Evolutionary conservation across 352 stramenopile genomes (phyloP).

Genomic region (Phytophthora megakarya): DNA sequence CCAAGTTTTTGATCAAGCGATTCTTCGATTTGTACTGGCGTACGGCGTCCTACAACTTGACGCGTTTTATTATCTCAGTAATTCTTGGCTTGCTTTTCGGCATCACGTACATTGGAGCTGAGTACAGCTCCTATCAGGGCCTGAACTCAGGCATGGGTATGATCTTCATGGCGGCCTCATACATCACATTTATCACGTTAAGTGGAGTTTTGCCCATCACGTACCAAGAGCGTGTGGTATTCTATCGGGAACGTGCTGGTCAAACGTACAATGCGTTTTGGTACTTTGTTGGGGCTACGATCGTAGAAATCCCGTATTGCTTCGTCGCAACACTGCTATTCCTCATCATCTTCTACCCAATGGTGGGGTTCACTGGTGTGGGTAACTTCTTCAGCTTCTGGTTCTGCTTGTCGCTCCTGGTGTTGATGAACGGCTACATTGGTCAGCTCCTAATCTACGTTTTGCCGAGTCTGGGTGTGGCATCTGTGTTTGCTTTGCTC

Average conservation of each 20-base stretch:
- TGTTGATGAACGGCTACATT: constrained; percentile 17
- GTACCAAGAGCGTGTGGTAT: constrained; percentile 4
- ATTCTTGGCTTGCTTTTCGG: constrained; percentile 15
- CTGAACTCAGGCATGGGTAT: constrained; percentile 16
- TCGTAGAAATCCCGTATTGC: constrained; percentile 18
- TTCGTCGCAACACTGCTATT: constrained; percentile 6
- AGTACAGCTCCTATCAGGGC: constrained; percentile 18
- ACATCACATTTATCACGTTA: constrained; percentile 21
- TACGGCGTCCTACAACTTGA: constrained; percentile 20
- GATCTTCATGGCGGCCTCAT: constrained; percentile 16
- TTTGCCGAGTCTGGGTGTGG: constrained; percentile 11
- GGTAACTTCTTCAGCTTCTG: constrained; percentile 21
- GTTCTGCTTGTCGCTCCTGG: constrained; percentile 15
- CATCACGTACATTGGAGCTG: constrained; percentile 6
- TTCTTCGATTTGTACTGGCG: constrained; percentile 23
- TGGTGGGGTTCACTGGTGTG: constrained; percentile 18
- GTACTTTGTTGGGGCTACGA: constrained; percentile 8
- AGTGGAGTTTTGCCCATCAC: constrained; percentile 7
- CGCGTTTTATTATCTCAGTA: constrained; percentile 10
- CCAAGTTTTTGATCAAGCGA: constrained; percentile 12
- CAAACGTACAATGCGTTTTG: constrained; percentile 17
- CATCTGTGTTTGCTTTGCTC: background rate
- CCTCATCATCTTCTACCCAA: constrained; percentile 14
- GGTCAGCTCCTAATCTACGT: constrained; percentile 16
- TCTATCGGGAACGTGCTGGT: constrained; percentile 12